Conservation (phyloP, 192 early-diverging fungal species). For the Gryganskiella cystojenkinii region DNA sequence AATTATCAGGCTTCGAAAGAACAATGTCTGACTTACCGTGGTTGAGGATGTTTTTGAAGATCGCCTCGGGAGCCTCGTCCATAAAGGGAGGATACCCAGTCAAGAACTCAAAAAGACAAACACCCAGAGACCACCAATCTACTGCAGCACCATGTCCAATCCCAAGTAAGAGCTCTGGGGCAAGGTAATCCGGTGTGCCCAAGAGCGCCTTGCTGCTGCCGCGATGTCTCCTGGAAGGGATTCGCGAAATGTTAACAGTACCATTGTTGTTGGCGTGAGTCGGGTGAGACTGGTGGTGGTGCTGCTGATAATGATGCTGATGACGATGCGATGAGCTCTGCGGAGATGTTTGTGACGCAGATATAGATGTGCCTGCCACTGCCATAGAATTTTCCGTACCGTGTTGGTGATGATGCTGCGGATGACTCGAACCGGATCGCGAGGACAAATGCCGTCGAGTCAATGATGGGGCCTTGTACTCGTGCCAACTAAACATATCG, state of each 20-base stretch:
- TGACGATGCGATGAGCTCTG: constrained; percentile 7
- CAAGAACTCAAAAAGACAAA: constrained; percentile 92
- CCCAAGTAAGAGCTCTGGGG: constrained; percentile 92
- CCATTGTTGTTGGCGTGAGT: no score
- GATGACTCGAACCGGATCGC: background rate
- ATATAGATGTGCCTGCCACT: background rate
- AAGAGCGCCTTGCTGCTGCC: constrained; percentile 64
- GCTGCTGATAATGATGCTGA: background rate
- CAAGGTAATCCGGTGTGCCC: constrained; percentile 96
- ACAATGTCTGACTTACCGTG: constrained; percentile 42
- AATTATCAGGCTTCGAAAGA: background rate
- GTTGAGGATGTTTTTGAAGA: constrained; percentile 91
- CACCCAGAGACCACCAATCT: constrained; percentile 97
- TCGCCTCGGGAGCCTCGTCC: constrained; percentile 85
- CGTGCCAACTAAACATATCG: constrained; percentile 40
- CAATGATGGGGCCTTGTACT: constrained; percentile 40
- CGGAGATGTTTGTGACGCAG: constrained; percentile 2
- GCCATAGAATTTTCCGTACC: background rate
- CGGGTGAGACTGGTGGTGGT: no score
- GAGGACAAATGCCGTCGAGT: constrained; percentile 19
- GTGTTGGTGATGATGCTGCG: background rate
- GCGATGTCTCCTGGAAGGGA: constrained; percentile 39
- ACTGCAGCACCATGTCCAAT: constrained; percentile 86
- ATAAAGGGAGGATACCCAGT: constrained; percentile 92
- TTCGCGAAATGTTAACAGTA: constrained; percentile 3